phyloP scores from a whole-genome alignment of 1,284 basidiomycete genomes.

The Apiotrichum gracile region DNA sequence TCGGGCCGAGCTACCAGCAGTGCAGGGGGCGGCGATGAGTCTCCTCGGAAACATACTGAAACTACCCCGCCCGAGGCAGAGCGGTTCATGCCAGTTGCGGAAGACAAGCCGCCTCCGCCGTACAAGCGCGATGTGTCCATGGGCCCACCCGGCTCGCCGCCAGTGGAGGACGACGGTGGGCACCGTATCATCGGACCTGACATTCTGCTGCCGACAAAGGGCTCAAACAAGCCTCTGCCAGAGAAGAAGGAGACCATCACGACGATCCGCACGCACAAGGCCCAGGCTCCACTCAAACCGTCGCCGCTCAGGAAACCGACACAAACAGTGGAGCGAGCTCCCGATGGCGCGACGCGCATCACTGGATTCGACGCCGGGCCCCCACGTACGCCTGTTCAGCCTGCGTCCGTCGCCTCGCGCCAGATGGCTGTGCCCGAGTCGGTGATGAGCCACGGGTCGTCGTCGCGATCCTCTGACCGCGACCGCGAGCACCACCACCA shows the following conservation, averaged over 20 bases:
- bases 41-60: conserved; percentile 18
- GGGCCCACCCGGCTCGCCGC: neutral
- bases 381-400: conserved; percentile 5
- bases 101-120: neutral
- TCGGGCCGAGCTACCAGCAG: conserved; percentile 1
- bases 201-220: neutral
- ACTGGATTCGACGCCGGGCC: conserved; percentile 34
- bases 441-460: neutral
- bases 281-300: no score
- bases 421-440: neutral
- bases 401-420: neutral
- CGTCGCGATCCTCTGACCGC: conserved; percentile 6
- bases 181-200: neutral
- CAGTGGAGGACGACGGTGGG: neutral
- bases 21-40: conserved; percentile 8
- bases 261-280: conserved; percentile 1
- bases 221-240: neutral
- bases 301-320: no score
- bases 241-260: neutral
- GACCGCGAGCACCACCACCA: neutral
- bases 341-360: conserved; percentile 28
- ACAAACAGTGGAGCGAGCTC: conserved; percentile 20
- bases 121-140: neutral
- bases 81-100: neutral
- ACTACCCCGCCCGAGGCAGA: neutral